Evolutionary conservation across 1,284 basidiomycete species (phyloP).

Genomic region (Filobasidium uniguttulatum): DNA sequence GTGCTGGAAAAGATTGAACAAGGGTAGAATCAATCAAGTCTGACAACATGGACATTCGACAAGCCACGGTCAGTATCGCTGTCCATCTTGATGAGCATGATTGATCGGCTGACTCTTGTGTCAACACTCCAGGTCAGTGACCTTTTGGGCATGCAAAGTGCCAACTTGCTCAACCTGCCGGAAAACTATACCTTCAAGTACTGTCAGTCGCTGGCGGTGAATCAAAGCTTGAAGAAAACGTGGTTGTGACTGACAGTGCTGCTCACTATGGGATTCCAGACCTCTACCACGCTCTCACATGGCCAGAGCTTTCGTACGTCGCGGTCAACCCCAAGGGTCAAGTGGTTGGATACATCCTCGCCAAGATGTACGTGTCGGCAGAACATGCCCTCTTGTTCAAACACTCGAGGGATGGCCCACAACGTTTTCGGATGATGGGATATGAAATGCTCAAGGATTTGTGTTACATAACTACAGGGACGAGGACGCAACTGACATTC

Average conservation of each 20-base stretch:
- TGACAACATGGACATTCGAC: slow-evolving; percentile 39
- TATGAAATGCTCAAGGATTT: no score
- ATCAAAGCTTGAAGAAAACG: no score
- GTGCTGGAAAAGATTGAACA: no score
- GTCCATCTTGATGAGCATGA: background rate
- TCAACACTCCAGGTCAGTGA: slow-evolving; percentile 41
- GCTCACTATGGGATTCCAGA: slow-evolving; percentile 42
- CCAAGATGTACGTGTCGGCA: slow-evolving; percentile 59
- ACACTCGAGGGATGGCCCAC: background rate
- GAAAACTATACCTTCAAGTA: slow-evolving; percentile 79
- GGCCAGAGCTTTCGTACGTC: slow-evolving; percentile 89
- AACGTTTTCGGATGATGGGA: background rate
- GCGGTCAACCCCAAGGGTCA: slow-evolving; percentile 79
- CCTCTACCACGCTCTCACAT: slow-evolving; percentile 74
- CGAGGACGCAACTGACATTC: slow-evolving; percentile 52
- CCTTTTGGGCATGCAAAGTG: slow-evolving; percentile 79
- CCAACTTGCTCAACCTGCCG: slow-evolving; percentile 72
- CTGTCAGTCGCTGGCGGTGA: slow-evolving; percentile 44
- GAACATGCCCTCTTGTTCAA: background rate
- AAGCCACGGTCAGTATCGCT: slow-evolving; percentile 35
- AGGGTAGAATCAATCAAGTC: background rate
- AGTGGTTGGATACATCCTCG: slow-evolving; percentile 86
- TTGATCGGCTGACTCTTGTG: background rate
- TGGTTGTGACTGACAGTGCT: background rate
- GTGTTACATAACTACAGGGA: slow-evolving; percentile 41